phyloP scores from a whole-genome alignment of 495 filamentous ascomycete species.

The Trichodelitschia bisporula region DNA sequence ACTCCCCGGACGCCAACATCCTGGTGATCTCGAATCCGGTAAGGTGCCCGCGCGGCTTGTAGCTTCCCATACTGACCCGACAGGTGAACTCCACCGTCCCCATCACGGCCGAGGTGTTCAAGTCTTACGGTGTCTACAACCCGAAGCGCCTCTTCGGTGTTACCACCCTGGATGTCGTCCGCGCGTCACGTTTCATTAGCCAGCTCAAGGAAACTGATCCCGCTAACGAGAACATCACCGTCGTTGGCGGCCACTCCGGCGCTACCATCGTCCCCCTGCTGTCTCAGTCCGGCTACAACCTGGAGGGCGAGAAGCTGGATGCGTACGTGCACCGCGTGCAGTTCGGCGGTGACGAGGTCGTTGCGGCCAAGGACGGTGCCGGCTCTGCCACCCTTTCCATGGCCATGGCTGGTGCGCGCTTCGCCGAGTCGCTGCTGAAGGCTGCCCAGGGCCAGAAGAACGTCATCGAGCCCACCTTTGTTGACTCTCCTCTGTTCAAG shows the following conservation, averaged over 20 bases:
- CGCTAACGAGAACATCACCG: slow-evolving; percentile 73
- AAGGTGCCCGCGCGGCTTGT: slow-evolving; percentile 6
- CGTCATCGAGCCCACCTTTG: slow-evolving; percentile 87
- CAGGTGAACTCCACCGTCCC: slow-evolving; percentile 93
- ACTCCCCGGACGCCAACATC: slow-evolving; percentile 77
- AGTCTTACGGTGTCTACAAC: slow-evolving; percentile 83
- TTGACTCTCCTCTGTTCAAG: slow-evolving; percentile 93
- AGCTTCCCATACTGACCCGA: slow-evolving; percentile 1
- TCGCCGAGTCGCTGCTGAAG: slow-evolving; percentile 84
- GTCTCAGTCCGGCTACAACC: slow-evolving; percentile 71
- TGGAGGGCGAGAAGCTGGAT: slow-evolving; percentile 46
- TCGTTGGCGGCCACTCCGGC: slow-evolving; percentile 91
- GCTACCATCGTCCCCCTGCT: slow-evolving; percentile 95
- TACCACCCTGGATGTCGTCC: slow-evolving; percentile 96
- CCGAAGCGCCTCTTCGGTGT: slow-evolving; percentile 97
- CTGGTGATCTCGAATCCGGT: slow-evolving; percentile 95
- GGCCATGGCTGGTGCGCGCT: slow-evolving; percentile 94
- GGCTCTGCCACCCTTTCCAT: slow-evolving; percentile 97
- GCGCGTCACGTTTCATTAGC: slow-evolving; percentile 89
- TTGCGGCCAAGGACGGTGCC: slow-evolving; percentile 95
- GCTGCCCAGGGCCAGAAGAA: slow-evolving; percentile 86
- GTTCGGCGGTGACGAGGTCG: slow-evolving; percentile 98
- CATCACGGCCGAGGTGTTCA: slow-evolving; percentile 92
- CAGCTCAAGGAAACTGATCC: slow-evolving; percentile 81
- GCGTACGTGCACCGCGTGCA: slow-evolving; percentile 84